Evolutionary conservation across 2,329 filamentous ascomycete genomes (phyloP).

Genomic region (Aspergillus melleus): DNA sequence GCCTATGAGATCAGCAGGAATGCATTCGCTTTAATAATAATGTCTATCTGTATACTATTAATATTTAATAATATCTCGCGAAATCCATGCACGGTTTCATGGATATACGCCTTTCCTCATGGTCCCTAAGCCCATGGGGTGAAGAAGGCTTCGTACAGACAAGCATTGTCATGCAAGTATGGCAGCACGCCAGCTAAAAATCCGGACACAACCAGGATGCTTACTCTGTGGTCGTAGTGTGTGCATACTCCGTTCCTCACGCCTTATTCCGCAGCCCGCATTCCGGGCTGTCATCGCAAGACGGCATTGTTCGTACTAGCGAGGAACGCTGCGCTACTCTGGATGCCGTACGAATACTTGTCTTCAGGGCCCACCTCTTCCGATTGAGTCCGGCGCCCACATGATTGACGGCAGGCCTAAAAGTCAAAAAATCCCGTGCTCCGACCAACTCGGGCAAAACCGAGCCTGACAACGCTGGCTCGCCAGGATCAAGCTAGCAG

Average conservation of each 20-base stretch:
- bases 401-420: constrained; percentile 2
- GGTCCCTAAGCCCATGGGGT: neutral
- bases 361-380: neutral
- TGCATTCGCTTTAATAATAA: neutral
- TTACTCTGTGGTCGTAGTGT: neutral
- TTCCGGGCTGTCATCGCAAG: neutral
- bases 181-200: neutral
- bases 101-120: neutral
- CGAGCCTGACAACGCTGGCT: neutral
- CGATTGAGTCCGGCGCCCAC: neutral
- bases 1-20: neutral
- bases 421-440: neutral
- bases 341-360: neutral
- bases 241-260: neutral
- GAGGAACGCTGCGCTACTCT: neutral
- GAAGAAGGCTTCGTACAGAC: neutral
- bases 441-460: neutral
- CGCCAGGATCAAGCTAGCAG: neutral
- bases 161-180: constrained; percentile 6
- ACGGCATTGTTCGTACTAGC: neutral
- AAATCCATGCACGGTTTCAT: neutral
- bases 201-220: neutral
- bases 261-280: neutral
- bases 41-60: neutral
- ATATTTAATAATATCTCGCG: neutral